Conservation (phyloP, 2,329 filamentous ascomycete species). For the Colletotrichum acutatum region DNA sequence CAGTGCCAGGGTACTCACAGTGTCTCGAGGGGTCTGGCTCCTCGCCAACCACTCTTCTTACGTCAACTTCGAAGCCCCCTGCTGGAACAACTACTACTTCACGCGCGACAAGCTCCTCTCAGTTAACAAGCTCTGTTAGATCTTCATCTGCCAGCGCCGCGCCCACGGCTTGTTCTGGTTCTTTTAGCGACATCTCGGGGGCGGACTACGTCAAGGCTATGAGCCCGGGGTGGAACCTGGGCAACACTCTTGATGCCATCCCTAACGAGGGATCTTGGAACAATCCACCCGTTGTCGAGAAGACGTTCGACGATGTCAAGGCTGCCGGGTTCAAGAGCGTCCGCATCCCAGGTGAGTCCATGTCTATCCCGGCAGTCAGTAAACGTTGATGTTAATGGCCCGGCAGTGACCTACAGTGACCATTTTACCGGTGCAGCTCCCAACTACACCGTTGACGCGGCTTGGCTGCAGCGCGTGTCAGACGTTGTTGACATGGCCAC, state of each 20-base stretch:
- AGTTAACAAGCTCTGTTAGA: neutral
- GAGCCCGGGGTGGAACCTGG: constrained; percentile 69
- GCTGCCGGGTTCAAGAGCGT: constrained; percentile 67
- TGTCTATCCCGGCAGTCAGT: too few species aligned
- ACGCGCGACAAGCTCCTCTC: neutral
- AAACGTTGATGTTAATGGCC: neutral
- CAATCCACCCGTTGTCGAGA: constrained; percentile 60
- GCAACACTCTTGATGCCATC: constrained; percentile 63
- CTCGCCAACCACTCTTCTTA: constrained; percentile 8
- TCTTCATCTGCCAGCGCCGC: constrained; percentile 15
- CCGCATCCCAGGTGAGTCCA: constrained; percentile 56
- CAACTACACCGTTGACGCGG: constrained; percentile 62
- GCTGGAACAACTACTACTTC: neutral
- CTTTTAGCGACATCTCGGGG: constrained; percentile 58
- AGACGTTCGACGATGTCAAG: constrained; percentile 63
- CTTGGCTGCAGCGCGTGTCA: constrained; percentile 67
- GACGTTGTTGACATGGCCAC: constrained; percentile 68
- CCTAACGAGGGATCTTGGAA: constrained; percentile 67
- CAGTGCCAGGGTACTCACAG: constrained; percentile 24
- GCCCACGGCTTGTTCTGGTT: constrained; percentile 47
- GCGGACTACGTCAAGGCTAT: constrained; percentile 57
- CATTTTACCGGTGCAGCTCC: constrained; percentile 64
- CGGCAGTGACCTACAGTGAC: constrained; percentile 66
- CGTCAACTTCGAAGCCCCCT: neutral
- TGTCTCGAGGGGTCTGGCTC: constrained; percentile 23